phyloP scores from a whole-genome alignment of 441 rosid genomes.

The Erysimum cheiri region DNA sequence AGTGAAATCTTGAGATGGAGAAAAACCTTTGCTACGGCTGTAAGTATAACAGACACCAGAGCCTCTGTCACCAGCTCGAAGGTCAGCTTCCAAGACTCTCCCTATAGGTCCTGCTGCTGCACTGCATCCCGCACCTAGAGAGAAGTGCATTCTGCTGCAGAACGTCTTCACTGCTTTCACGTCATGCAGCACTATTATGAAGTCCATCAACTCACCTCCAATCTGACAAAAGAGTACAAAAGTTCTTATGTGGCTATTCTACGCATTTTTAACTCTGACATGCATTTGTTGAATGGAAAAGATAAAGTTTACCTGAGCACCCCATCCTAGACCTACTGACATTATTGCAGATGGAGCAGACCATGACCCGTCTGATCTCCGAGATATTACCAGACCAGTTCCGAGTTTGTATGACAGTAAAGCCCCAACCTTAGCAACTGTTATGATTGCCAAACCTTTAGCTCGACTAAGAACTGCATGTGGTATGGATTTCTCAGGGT shows the following conservation, averaged over 20 bases:
- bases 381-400: conserved; percentile 88
- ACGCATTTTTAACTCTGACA: not conserved
- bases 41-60: conserved; percentile 97
- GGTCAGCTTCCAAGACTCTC: conserved; percentile 95
- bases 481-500: conserved; percentile 92
- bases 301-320: conserved; percentile 78
- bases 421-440: conserved; percentile 95
- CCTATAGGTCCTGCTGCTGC: conserved; percentile 98
- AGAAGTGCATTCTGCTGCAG: conserved; percentile 95
- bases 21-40: conserved; percentile 92
- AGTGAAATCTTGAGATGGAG: conserved; percentile 4
- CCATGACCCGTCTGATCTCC: conserved; percentile 93
- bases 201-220: conserved; percentile 98
- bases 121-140: conserved; percentile 97
- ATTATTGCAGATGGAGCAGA: conserved; percentile 95
- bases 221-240: conserved; percentile 49
- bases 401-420: conserved; percentile 85
- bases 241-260: not conserved
- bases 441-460: conserved; percentile 86
- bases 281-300: not conserved
- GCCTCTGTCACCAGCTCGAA: conserved; percentile 93
- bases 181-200: conserved; percentile 86
- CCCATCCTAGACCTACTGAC: conserved; percentile 94
- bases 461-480: conserved; percentile 77
- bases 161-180: conserved; percentile 90